Percentiles rank a stretch among this genome's conserved stretches.
Conservation (phyloP, 2,329 filamentous ascomycete genomes). For the Boeremia lycopersici region DNA sequence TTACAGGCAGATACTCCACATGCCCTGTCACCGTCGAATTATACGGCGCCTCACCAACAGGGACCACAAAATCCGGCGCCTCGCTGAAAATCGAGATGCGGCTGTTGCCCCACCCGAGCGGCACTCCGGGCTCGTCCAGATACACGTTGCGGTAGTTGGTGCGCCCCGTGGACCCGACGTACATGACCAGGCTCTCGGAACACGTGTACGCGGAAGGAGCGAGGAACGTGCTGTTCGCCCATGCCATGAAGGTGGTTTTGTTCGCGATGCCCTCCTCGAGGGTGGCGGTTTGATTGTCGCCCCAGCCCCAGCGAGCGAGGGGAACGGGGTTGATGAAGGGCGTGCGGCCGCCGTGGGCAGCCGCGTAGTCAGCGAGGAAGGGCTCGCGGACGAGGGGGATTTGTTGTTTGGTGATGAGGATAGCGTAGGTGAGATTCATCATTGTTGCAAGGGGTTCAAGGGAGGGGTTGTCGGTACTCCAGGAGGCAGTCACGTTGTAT, state of each 20-base stretch:
- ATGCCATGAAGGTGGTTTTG: slow-evolving; percentile 57
- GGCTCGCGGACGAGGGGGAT: slow-evolving; percentile 54
- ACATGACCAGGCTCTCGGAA: slow-evolving; percentile 57
- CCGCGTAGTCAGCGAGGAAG: slow-evolving; percentile 58
- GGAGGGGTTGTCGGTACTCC: slow-evolving; percentile 42
- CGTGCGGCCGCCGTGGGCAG: slow-evolving; percentile 51
- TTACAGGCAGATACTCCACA: slow-evolving; percentile 61
- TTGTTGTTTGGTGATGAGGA: slow-evolving; percentile 57
- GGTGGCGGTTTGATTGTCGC: slow-evolving; percentile 46
- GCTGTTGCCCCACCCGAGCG: slow-evolving; percentile 56
- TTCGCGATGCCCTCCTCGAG: slow-evolving; percentile 55
- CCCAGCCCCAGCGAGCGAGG: slow-evolving; percentile 56
- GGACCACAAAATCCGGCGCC: slow-evolving; percentile 55
- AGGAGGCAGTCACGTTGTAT: slow-evolving; percentile 47
- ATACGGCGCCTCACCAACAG: slow-evolving; percentile 53
- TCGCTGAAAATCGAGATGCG: slow-evolving; percentile 58
- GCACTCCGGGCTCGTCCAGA: slow-evolving; percentile 50
- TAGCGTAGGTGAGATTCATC: slow-evolving; percentile 54
- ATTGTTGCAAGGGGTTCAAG: slow-evolving; percentile 42
- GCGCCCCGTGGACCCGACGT: slow-evolving; percentile 49
- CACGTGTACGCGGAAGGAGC: slow-evolving; percentile 52
- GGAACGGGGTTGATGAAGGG: slow-evolving; percentile 60
- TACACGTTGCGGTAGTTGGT: slow-evolving; percentile 56
- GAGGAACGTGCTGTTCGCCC: slow-evolving; percentile 57
- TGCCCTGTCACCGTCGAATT: slow-evolving; percentile 56